Base-by-base conservation (phyloP, 179 eudicot species). In the Heliamphora pulchella region DNA sequence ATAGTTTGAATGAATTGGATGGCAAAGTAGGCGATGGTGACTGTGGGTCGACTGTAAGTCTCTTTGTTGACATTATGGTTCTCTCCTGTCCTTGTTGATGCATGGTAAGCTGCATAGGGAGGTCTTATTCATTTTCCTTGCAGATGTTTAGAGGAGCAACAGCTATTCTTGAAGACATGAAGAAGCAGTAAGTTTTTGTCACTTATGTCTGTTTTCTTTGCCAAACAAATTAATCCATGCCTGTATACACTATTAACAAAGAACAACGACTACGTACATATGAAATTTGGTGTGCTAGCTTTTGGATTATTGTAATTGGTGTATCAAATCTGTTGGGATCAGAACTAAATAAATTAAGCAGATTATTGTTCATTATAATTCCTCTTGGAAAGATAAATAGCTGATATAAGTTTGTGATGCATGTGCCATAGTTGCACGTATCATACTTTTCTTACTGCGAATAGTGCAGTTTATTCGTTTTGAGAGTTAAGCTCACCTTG, bases 21-120 rank as follows among this genome's bases (percentile, higher is more conserved):
- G 80, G 94, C 79, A 92, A 90, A 94, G 98, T 92, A 75, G 99
- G 99, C 74, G 99, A 96, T 84, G 98, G 99, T 83, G 99, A 96
- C 82, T 96, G 99, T 89, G 99, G 99, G 69, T 91, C 98, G 80
- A 96, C 99, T 11, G 99, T 94, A 87, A 81, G 98, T 86, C 53
- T 55, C 76, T 65, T 43, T 20, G 70, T 80, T 65, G 44, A 47
- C 14, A 22, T 22, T 79, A 63, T 79, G 41, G 18, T 14, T 80
- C 61, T 65, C 59, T 39, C 46, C 51, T 55, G 15, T 57, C 22
- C 74, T 47, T 53, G 43, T 46, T 74, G 69, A 13, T 69, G 50
- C 63, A 50, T 74, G 51, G n/a, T 44, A 69, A 54, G 17, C 73
- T 63, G 48, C 50, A 71, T 76, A 31, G 65, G 67, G 31, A 17